phyloP scores from a whole-genome alignment of 139 green algal genomes.

The Monoraphidium neglectum region DNA sequence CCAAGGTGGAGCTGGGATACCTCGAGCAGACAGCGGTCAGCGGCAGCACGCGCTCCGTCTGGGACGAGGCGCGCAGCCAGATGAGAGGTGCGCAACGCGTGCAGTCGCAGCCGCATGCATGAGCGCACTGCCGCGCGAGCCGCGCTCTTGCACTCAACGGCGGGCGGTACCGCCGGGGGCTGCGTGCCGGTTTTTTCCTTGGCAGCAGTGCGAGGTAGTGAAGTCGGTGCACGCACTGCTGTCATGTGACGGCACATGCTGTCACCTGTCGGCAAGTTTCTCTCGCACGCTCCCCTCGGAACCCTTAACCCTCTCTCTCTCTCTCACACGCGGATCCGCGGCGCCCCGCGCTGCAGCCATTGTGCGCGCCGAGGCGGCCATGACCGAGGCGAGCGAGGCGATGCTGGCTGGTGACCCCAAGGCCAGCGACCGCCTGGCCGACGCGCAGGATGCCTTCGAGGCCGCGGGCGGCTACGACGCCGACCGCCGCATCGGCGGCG shows the following conservation, averaged over 20 bases:
- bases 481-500: slow-evolving; percentile 61
- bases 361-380: slow-evolving; percentile 23
- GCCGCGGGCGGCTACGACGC: slow-evolving; percentile 52
- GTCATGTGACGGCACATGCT: too few species aligned
- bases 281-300: too few species aligned
- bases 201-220: too few species aligned
- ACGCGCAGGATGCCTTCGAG: slow-evolving; percentile 48
- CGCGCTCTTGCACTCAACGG: too few species aligned
- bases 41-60: slow-evolving; percentile 57
- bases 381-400: slow-evolving; percentile 22
- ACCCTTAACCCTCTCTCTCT: background rate
- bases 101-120: too few species aligned
- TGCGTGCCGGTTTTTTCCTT: too few species aligned
- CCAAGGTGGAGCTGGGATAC: slow-evolving; percentile 54
- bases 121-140: too few species aligned
- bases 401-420: slow-evolving; percentile 7
- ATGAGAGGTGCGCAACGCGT: slow-evolving; percentile 16
- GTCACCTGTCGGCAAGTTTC: too few species aligned
- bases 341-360: background rate
- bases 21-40: slow-evolving; percentile 68
- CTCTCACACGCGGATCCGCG: background rate
- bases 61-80: slow-evolving; percentile 57
- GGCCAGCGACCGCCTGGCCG: slow-evolving; percentile 27
- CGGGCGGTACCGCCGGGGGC: too few species aligned
- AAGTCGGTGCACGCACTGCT: too few species aligned